These are phyloP conservation scores for Citrus sp. DNA, from an alignment of 345 rosid species.

Conservation along the genomic window DNA sequence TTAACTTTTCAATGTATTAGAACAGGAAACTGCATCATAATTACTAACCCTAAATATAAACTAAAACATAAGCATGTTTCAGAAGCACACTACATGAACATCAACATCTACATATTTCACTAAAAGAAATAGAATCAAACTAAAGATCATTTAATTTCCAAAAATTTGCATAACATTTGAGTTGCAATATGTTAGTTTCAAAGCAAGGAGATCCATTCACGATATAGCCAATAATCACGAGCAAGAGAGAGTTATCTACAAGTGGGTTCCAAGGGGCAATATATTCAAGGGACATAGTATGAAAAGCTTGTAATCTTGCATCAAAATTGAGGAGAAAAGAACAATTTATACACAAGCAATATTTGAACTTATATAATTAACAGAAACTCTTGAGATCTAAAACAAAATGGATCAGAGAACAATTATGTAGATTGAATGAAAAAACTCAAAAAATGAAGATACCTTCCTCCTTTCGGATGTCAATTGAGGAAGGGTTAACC, in stretches of 20 bases:
- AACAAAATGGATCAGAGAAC: background rate
- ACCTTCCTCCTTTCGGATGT: slow-evolving; percentile 96
- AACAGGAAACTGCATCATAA: background rate
- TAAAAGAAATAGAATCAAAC: background rate
- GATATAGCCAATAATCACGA: background rate
- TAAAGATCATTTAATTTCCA: background rate
- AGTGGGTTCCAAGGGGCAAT: background rate
- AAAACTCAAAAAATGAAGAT: slow-evolving; percentile 16
- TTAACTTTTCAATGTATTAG: background rate
- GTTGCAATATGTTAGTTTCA: background rate
- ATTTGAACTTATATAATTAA: background rate
- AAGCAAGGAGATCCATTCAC: background rate
- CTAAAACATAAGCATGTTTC: background rate
- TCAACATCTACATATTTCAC: background rate
- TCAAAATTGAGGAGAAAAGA: background rate
- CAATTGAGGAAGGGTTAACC: slow-evolving; percentile 78
- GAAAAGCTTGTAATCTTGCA: background rate
- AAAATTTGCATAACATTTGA: background rate
- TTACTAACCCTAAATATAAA: background rate
- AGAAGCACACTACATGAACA: background rate
- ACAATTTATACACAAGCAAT: background rate
- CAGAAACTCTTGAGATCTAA: background rate
- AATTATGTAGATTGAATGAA: background rate
- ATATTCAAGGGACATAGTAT: background rate
- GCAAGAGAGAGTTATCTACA: background rate